Conservation (phyloP, 768 basidiomycete genomes). For the Pleurotus djamor region DNA sequence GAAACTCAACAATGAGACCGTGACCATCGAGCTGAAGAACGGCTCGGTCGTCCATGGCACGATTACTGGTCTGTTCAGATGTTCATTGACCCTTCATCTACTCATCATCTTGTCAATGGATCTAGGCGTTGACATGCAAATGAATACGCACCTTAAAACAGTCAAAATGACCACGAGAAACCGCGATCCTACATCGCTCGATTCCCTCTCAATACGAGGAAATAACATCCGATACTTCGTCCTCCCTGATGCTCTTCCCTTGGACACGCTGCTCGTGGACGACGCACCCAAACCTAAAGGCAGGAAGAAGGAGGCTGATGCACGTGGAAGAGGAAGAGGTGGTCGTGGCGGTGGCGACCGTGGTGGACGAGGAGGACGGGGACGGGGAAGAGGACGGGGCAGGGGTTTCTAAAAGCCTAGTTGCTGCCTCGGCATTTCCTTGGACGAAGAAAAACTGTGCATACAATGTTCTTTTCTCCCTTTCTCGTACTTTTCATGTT, state of each 20-base stretch:
- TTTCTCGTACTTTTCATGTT: not conserved
- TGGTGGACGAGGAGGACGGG: constrained; percentile 51
- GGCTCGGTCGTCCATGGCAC: constrained; percentile 95
- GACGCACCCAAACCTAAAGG: constrained; percentile 96
- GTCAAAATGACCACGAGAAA: constrained; percentile 95
- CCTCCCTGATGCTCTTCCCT: constrained; percentile 94
- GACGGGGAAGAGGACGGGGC: constrained; percentile 51
- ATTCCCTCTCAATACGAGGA: constrained; percentile 91
- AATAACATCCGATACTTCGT: constrained; percentile 97
- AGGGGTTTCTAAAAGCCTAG: constrained; percentile 28
- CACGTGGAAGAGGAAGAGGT: constrained; percentile 51
- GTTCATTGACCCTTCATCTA: not conserved
- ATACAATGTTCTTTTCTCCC: not conserved
- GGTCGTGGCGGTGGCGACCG: constrained; percentile 45
- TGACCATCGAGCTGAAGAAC: constrained; percentile 97
- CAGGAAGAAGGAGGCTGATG: constrained; percentile 80
- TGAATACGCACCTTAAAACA: constrained; percentile 99
- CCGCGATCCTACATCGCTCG: constrained; percentile 83
- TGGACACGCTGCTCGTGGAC: constrained; percentile 96
- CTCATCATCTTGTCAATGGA: not conserved
- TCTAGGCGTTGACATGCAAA: constrained; percentile 96
- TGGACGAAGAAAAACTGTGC: not conserved
- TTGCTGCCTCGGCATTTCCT: not conserved
- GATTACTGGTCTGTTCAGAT: constrained; percentile 74
- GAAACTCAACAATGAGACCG: constrained; percentile 99